Percentiles rank a stretch among this genome's conserved stretches.
phyloP scores from a whole-genome alignment of 345 rosid species.

The Eutrema yunnanense region DNA sequence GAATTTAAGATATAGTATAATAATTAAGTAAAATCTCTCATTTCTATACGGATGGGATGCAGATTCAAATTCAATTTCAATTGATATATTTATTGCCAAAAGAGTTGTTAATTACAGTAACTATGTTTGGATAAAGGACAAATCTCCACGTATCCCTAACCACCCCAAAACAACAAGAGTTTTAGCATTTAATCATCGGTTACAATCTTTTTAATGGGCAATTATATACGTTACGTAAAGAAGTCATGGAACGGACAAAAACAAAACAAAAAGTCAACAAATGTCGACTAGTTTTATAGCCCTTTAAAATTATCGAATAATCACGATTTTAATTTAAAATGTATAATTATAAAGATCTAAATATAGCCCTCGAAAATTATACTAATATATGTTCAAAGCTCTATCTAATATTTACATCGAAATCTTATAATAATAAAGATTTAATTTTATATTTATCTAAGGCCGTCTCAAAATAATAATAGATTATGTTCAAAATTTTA shows the following conservation, averaged over 20 bases:
- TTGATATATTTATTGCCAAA: background rate
- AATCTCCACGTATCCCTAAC: background rate
- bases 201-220: background rate
- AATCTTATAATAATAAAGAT: too few species aligned
- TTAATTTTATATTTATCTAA: too few species aligned
- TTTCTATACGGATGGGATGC: background rate
- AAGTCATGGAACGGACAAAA: background rate
- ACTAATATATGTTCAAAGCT: background rate
- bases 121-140: background rate
- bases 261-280: background rate
- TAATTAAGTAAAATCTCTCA: background rate
- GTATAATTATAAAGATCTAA: background rate
- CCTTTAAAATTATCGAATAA: background rate
- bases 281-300: background rate
- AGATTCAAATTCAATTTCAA: background rate
- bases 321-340: background rate
- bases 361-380: background rate
- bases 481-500: too few species aligned
- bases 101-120: background rate
- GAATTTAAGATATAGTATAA: background rate
- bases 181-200: conserved; percentile 5
- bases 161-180: background rate
- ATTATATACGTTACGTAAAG: background rate
- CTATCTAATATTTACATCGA: background rate
- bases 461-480: too few species aligned